Evolutionary conservation across 441 rosid genomes (phyloP), one percentile per base, ranked within the genome.

Genomic region (Erysimum cheiri): DNA sequence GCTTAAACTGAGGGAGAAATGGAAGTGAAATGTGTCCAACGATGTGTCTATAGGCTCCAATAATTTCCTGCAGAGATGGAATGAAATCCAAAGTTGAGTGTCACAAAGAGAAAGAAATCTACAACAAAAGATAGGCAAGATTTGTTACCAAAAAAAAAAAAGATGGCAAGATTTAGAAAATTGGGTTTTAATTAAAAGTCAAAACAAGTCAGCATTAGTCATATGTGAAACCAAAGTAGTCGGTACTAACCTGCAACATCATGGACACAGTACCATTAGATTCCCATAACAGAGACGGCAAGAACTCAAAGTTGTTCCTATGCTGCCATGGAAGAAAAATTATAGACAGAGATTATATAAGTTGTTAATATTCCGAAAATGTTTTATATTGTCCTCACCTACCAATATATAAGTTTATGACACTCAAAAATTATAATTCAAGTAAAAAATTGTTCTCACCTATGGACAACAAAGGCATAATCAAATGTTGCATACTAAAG

Each of bases 271-370:
- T 61, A 39, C 68, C 78, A 47, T 36, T 17, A 32, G 85, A 72
- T 8, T 75, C 22, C 93, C 93, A 86, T 40, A 88, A 37, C 61
- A 79, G 19, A 33, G 64, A 52, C 3, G 81, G 87, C 74, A 82
- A 58, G 7, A 77, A 70, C 43, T 77, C 86, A 46, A 59, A 57
- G 8, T 35, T 26, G 29, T 31, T 43, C 61, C 61, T 76, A 54
- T 77, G 61, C 88, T 88, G 87, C 32, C 46, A 64, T 64, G 47
- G 33, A 17, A 33, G 36, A 41, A 52, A 63, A 32, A 22, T n/a
- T 19, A 64, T 37, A 64, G 48, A 73, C 13, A 37, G 11, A 13
- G 24, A 53, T 44, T n/a, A 55, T 36, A 7, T 43, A 46, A 54
- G 46, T 54, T 52, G 46, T 31, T 26, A 4, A 52, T 8, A 44